Evolutionary conservation across 768 basidiomycete species (phyloP).

Genomic region (Cyclocybe aegerita): DNA sequence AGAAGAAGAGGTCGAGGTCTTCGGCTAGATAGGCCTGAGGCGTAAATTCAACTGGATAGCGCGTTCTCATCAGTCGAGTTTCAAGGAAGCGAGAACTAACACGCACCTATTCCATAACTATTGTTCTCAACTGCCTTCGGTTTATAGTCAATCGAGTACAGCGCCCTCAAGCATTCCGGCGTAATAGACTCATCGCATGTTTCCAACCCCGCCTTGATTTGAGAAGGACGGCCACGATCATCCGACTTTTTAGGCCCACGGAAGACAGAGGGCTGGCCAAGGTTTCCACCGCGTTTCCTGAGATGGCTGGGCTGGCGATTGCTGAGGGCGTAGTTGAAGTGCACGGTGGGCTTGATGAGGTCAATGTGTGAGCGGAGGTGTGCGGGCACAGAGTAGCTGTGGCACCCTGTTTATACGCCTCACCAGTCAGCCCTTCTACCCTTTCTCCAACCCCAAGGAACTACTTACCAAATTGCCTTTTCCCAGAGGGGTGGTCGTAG

Average conservation of each 20-base stretch:
- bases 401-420: slow-evolving; percentile 28
- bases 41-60: slow-evolving; percentile 45
- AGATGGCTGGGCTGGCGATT: slow-evolving; percentile 4
- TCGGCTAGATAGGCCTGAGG: slow-evolving; percentile 43
- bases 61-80: slow-evolving; percentile 6
- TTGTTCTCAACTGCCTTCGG: slow-evolving; percentile 34
- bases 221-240: slow-evolving; percentile 6
- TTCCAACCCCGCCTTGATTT: slow-evolving; percentile 17
- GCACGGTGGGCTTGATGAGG: slow-evolving; percentile 41
- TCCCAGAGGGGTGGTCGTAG: slow-evolving; percentile 35
- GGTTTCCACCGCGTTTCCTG: slow-evolving; percentile 10
- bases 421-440: too few species aligned
- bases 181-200: slow-evolving; percentile 35
- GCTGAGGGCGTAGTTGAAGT: slow-evolving; percentile 35
- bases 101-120: slow-evolving; percentile 37
- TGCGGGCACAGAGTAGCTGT: slow-evolving; percentile 37
- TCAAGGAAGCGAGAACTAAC: slow-evolving; percentile 6
- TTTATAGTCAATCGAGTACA: slow-evolving; percentile 36
- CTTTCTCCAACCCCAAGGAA: not conserved
- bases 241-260: slow-evolving; percentile 20
- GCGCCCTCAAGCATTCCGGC: slow-evolving; percentile 37
- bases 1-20: slow-evolving; percentile 45
- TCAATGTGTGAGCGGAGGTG: slow-evolving; percentile 41
- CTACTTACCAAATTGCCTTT: slow-evolving; percentile 34
- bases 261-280: slow-evolving; percentile 14